phyloP scores from a whole-genome alignment of 164 flowering plant genomes.

The Nymphaea colorata region DNA sequence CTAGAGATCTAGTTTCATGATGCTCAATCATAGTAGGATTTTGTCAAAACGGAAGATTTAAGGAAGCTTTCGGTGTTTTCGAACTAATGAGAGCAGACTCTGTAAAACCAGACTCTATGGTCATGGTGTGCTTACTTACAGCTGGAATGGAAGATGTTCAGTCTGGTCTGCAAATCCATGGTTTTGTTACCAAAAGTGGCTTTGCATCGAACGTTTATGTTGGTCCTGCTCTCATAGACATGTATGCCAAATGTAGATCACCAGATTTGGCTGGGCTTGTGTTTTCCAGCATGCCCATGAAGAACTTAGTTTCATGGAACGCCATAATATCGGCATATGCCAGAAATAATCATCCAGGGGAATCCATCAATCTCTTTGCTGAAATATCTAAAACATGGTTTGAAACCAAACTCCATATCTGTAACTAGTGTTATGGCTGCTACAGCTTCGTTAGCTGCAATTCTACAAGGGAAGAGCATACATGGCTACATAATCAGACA shows the following conservation, averaged over 20 bases:
- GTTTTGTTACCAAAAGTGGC: conserved; percentile 30
- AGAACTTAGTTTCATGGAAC: conserved; percentile 51
- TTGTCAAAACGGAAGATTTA: conserved; percentile 23
- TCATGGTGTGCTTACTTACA: conserved; percentile 25
- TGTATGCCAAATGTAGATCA: conserved; percentile 38
- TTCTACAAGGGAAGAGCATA: conserved; percentile 37
- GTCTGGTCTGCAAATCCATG: conserved; percentile 36
- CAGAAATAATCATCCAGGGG: conserved; percentile 27
- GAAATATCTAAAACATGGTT: conserved; percentile 21
- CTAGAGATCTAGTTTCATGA: conserved; percentile 39
- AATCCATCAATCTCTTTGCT: conserved; percentile 28
- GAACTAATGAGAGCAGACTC: conserved; percentile 21
- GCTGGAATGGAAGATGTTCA: conserved; percentile 22
- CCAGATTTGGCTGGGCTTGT: conserved; percentile 24
- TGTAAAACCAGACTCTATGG: conserved; percentile 31
- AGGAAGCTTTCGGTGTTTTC: conserved; percentile 26
- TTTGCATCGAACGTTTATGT: conserved; percentile 26
- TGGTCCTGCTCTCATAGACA: conserved; percentile 34
- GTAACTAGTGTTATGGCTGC: conserved; percentile 34
- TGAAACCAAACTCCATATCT: conserved; percentile 33
- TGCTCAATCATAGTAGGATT: conserved; percentile 46
- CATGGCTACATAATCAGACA: conserved; percentile 33
- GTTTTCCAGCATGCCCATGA: conserved; percentile 27
- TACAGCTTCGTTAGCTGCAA: conserved; percentile 28
- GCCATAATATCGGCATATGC: conserved; percentile 34